Base-by-base conservation (phyloP, 495 filamentous ascomycete genomes). In the Aeminium ludgeri region DNA sequence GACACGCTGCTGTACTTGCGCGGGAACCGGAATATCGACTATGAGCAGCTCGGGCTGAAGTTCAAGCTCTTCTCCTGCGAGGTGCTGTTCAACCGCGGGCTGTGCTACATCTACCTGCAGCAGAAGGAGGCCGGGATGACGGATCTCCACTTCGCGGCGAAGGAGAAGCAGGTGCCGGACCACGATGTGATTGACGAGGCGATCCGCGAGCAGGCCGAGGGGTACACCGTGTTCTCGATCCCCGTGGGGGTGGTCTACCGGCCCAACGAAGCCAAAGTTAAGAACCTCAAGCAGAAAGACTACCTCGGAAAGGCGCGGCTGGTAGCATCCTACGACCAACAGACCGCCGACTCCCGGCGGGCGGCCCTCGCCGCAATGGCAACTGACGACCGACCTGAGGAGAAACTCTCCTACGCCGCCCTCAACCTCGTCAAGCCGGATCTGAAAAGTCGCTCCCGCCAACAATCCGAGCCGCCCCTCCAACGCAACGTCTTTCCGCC, bases 131-230 rank as follows among this genome's bases (percentile, higher is more conserved):
- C 78, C 10, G 89, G 89, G 39, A 76, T 99, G 73, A 74, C 82
- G 59, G 89, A 99, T 68, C 64, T 99, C 37, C 70, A 76, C 36
- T 94, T 77, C 59, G 89, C 89, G 3, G 80, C 80, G n/a, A 86
- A 91, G 59, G 89, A 99, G 64, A 95, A 94, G 63, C 78, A 85
- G 31, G 86, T 87, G 1, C 74, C 86, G 33, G 86, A 94, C 46
- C 89, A 99, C 60, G 82, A 86, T 59, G 89, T 99, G 43, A 99
- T 99, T 55, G 82, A 99, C 49, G 89, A 99, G 55, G 89, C 89
- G 1, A 94, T 99, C 47, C 65, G 64, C 44, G 91, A 96, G 57
- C 74, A 86, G 53, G 91, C 91, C 39, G 85, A 95, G 66, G 87
- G 86, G 35, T 99, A 96, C 55, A 99, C 91, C 1, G 89, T 99